Evolutionary conservation across 1,284 basidiomycete genomes (phyloP).

Genomic region (Pascua guehoae): DNA sequence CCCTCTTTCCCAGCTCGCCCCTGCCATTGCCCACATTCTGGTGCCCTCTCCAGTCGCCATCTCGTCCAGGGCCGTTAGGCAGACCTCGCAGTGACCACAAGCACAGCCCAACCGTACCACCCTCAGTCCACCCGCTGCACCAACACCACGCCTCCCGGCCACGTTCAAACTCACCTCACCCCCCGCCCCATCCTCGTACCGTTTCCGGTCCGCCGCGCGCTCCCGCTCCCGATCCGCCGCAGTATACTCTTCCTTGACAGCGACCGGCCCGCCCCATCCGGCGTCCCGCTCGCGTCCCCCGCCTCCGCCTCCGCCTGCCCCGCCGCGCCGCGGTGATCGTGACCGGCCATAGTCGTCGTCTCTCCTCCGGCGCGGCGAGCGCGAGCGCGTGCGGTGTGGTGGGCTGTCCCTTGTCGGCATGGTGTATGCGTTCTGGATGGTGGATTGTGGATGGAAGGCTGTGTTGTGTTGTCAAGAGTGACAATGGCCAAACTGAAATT

Average conservation of each 20-base stretch:
- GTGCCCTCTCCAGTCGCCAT: too few relatives aligned
- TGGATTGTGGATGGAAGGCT: background rate
- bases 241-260: slow-evolving; percentile 1
- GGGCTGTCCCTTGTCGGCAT: slow-evolving; percentile 14
- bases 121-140: too few relatives aligned
- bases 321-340: slow-evolving; percentile 7
- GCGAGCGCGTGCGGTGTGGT: slow-evolving; percentile 8
- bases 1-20: background rate
- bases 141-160: too few relatives aligned
- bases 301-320: slow-evolving; percentile 7
- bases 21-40: too few relatives aligned
- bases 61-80: too few relatives aligned
- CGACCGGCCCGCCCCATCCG: background rate
- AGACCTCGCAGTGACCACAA: too few relatives aligned
- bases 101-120: too few relatives aligned
- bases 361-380: slow-evolving; percentile 10
- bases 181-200: slow-evolving; percentile 34
- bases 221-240: slow-evolving; percentile 38
- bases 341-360: background rate
- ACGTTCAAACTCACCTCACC: slow-evolving; percentile 14
- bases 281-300: slow-evolving; percentile 6
- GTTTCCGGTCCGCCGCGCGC: slow-evolving; percentile 35
- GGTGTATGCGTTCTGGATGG: background rate
- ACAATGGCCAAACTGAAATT: too few relatives aligned
- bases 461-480: too few relatives aligned